A percentile compares a stretch with the other conserved stretches of the same genome.
phyloP scores from a whole-genome alignment of 805 yeast genomes.

The Candida taoyuanica region DNA sequence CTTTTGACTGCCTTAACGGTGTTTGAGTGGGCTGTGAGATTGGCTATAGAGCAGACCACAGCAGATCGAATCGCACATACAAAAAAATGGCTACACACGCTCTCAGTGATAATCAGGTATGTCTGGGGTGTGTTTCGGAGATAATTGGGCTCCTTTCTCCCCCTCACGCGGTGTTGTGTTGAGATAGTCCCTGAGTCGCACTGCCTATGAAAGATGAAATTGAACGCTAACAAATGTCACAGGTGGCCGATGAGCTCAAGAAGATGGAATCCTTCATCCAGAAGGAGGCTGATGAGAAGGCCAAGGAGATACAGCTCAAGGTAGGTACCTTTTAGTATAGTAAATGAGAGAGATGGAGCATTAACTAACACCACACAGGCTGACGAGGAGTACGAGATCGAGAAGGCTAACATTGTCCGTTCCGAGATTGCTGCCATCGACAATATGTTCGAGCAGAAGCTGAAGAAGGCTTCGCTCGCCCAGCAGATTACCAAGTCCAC shows the following conservation, averaged over 20 bases:
- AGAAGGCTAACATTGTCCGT: conserved; percentile 91
- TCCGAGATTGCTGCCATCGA: conserved; percentile 89
- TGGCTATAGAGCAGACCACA: neutral
- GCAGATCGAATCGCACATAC: neutral
- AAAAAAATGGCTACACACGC: conserved; percentile 33
- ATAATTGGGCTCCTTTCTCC: neutral
- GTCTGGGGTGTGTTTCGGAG: conserved; percentile 23
- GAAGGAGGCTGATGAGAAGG: conserved; percentile 98
- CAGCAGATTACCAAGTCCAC: conserved; percentile 96
- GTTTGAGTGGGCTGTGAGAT: neutral
- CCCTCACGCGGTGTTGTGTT: too few species aligned
- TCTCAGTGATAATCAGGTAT: conserved; percentile 45
- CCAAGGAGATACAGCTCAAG: conserved; percentile 90
- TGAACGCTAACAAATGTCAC: conserved; percentile 1
- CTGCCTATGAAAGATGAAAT: neutral
- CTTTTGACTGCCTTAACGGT: neutral
- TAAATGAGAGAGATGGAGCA: neutral
- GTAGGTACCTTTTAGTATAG: conserved; percentile 20
- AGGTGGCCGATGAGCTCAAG: conserved; percentile 93
- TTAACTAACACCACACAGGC: conserved; percentile 40
- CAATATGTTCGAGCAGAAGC: conserved; percentile 67
- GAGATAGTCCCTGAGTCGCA: too few species aligned
- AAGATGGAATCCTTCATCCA: conserved; percentile 98
- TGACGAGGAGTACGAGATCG: conserved; percentile 97
- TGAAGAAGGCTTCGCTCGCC: conserved; percentile 86